phyloP scores from a whole-genome alignment of 768 basidiomycete species.

The Suillus subalutaceus region DNA sequence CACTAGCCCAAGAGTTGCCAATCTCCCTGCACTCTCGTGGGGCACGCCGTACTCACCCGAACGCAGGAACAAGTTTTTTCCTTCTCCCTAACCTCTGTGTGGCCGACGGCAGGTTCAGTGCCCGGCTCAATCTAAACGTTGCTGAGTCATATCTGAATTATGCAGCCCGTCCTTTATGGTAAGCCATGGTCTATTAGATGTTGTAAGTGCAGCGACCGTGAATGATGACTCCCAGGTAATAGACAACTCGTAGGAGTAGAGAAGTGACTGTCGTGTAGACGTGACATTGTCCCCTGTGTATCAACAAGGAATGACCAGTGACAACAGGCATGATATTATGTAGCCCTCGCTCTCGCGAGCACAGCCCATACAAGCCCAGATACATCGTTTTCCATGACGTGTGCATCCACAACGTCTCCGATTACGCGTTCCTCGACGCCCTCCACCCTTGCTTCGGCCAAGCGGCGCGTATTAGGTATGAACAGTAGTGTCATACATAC shows the following conservation, averaged over 20 bases:
- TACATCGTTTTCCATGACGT: conserved; percentile 66
- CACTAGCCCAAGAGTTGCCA: no score
- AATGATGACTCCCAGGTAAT: neutral
- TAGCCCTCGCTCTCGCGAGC: conserved; percentile 46
- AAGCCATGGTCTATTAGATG: neutral
- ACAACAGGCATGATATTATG: neutral
- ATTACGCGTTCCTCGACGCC: conserved; percentile 56
- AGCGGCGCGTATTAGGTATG: conserved; percentile 65
- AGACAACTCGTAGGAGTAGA: neutral
- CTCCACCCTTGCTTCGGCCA: conserved; percentile 64
- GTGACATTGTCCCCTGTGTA: neutral
- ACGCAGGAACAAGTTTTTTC: no score
- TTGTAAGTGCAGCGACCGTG: neutral
- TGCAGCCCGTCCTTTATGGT: neutral
- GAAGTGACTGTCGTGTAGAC: neutral
- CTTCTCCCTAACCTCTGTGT: no score
- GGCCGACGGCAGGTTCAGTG: no score
- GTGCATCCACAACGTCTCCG: conserved; percentile 60
- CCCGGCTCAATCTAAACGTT: neutral
- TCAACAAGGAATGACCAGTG: neutral
- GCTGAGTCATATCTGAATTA: neutral
- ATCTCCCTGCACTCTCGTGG: no score
- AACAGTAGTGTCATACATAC: conserved; percentile 65
- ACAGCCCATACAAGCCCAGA: conserved; percentile 66
- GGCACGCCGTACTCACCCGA: no score